phyloP scores from a whole-genome alignment of 164 flowering plant species.

The Aristolochia contorta region DNA sequence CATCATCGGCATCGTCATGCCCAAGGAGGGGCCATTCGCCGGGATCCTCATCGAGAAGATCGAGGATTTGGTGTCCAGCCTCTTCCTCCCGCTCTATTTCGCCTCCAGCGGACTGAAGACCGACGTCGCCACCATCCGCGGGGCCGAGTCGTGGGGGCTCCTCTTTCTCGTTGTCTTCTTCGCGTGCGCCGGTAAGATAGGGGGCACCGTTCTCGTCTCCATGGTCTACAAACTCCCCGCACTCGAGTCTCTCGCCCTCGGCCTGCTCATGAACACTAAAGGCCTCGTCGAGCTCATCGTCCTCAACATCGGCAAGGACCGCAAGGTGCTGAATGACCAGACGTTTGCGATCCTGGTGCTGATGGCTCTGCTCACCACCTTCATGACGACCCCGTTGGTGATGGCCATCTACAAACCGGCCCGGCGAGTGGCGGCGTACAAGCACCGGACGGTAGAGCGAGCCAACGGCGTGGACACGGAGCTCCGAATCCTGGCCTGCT shows the following conservation, averaged over 20 bases:
- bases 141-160: conserved; percentile 21
- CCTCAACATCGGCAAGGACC: conserved; percentile 28
- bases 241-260: conserved; percentile 18
- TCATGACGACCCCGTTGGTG: conserved; percentile 51
- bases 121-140: conserved; percentile 17
- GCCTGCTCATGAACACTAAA: conserved; percentile 28
- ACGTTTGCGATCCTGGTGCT: conserved; percentile 40
- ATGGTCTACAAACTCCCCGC: conserved; percentile 8
- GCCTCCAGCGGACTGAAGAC: conserved; percentile 26
- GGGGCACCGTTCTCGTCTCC: conserved; percentile 13
- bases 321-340: conserved; percentile 45
- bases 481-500: conserved; percentile 35
- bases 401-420: conserved; percentile 36
- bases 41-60: conserved; percentile 22
- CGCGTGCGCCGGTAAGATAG: conserved; percentile 20
- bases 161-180: conserved; percentile 14
- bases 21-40: conserved; percentile 22
- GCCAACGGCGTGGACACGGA: conserved; percentile 17
- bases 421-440: conserved; percentile 19
- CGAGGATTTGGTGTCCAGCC: conserved; percentile 21
- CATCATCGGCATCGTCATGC: conserved; percentile 16
- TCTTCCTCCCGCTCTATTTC: conserved; percentile 22
- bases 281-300: conserved; percentile 30
- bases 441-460: conserved; percentile 30
- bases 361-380: conserved; percentile 54